phyloP scores from a whole-genome alignment of 345 rosid genomes.

The Ceriops decandra region DNA sequence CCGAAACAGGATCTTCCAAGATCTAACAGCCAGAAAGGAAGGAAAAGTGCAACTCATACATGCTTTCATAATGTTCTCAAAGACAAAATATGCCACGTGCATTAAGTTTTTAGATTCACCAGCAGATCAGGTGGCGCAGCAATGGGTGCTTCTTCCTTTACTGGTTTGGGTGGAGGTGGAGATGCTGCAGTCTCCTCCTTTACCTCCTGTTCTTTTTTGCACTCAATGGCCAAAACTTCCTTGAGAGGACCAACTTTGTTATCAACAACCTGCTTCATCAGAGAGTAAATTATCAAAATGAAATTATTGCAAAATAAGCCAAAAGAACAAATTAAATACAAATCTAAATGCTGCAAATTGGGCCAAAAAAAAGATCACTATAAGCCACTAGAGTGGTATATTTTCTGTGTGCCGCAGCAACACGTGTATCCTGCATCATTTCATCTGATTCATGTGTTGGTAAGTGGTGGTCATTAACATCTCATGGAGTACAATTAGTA shows the following conservation, averaged over 20 bases:
- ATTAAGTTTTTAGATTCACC: conserved; percentile 37
- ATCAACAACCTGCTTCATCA: conserved; percentile 28
- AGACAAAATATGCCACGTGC: background rate
- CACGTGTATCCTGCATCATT: background rate
- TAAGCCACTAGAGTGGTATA: background rate
- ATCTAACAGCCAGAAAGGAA: conserved; percentile 38
- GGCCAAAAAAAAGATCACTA: background rate
- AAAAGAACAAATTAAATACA: background rate
- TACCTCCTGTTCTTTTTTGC: conserved; percentile 47
- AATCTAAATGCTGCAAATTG: background rate
- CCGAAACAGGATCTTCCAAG: conserved; percentile 70
- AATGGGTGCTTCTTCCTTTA: conserved; percentile 54
- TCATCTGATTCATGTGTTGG: background rate
- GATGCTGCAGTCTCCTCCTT: conserved; percentile 48
- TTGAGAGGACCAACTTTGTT: conserved; percentile 60
- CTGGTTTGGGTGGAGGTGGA: conserved; percentile 59
- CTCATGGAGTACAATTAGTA: background rate
- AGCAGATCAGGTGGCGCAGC: conserved; percentile 74
- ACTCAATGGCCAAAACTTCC: conserved; percentile 79
- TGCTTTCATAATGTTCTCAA: background rate
- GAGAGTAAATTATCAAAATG: conserved; percentile 1
- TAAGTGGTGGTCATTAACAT: background rate
- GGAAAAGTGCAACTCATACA: conserved; percentile 7
- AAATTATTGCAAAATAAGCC: background rate
- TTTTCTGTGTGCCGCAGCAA: background rate